These are phyloP conservation scores for Claviceps sp. DNA, from an alignment of 2,329 filamentous ascomycete species.

Conservation along the genomic window DNA sequence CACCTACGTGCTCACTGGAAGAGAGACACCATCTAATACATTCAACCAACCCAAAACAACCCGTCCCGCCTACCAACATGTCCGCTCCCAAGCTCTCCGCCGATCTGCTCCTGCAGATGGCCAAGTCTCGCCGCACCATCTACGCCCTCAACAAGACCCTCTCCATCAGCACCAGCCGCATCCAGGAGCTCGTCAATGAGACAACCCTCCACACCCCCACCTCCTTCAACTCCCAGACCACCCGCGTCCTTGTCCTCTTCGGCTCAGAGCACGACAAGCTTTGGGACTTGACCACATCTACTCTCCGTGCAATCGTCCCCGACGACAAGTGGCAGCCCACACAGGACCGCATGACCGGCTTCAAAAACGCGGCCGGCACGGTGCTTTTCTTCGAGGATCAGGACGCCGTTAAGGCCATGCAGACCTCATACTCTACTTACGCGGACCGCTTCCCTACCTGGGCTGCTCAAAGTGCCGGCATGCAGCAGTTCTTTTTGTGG, in stretches of 20 bases:
- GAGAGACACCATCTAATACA: not conserved
- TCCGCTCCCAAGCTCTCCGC: slow-evolving; percentile 32
- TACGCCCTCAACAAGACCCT: slow-evolving; percentile 56
- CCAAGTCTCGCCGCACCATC: slow-evolving; percentile 55
- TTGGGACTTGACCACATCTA: slow-evolving; percentile 59
- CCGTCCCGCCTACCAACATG: slow-evolving; percentile 5
- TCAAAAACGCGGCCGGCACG: slow-evolving; percentile 63
- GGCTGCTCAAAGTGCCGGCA: slow-evolving; percentile 64
- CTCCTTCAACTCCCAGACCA: slow-evolving; percentile 81
- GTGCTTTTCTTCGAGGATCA: slow-evolving; percentile 83
- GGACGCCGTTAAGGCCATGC: slow-evolving; percentile 48
- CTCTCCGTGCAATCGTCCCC: slow-evolving; percentile 43
- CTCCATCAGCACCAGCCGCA: slow-evolving; percentile 33
- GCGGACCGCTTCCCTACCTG: slow-evolving; percentile 68
- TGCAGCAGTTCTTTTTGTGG: slow-evolving; percentile 70
- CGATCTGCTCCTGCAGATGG: slow-evolving; percentile 45
- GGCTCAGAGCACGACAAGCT: slow-evolving; percentile 75
- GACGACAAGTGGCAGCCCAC: slow-evolving; percentile 46
- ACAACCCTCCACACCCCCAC: slow-evolving; percentile 59
- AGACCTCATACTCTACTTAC: slow-evolving; percentile 58
- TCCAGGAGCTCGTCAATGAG: slow-evolving; percentile 52
- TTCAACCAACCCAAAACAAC: no score
- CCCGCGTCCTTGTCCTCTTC: slow-evolving; percentile 65
- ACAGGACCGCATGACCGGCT: slow-evolving; percentile 31
- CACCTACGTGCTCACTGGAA: no score